Conservation (phyloP, 2,329 filamentous ascomycete genomes). For the Mollisia scopiformis region DNA sequence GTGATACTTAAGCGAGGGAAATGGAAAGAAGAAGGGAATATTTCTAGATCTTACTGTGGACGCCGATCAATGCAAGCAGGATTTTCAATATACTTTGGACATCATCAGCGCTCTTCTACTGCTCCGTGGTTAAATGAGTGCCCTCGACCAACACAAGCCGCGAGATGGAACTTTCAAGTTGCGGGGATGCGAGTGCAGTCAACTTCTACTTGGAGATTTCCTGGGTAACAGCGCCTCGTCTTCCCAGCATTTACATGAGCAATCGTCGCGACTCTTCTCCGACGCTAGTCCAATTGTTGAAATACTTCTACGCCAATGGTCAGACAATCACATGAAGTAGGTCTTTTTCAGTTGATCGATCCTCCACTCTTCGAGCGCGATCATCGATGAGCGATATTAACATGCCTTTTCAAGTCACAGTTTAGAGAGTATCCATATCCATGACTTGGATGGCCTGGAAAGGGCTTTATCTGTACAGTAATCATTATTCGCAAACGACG, state of each 20-base stretch:
- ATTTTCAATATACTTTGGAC: background rate
- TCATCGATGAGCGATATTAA: background rate
- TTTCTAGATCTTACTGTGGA: too few relatives aligned
- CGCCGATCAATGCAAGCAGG: too few relatives aligned
- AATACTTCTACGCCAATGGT: background rate
- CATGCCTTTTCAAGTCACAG: background rate
- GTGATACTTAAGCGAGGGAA: background rate
- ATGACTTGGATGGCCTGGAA: background rate
- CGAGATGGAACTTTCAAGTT: background rate
- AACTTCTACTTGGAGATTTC: background rate
- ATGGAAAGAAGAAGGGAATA: background rate
- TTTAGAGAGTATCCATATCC: background rate
- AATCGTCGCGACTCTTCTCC: background rate
- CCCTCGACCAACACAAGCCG: background rate
- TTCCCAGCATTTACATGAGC: background rate
- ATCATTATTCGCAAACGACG: background rate
- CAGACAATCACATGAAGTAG: background rate
- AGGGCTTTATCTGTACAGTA: background rate
- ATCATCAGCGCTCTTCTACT: background rate
- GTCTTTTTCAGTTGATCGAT: background rate
- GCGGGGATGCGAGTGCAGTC: too few relatives aligned
- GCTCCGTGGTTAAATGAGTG: background rate
- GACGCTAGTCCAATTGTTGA: background rate
- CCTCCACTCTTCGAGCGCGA: background rate
- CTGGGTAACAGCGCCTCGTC: background rate